Evolutionary conservation across 176 grass and related monocot species (phyloP).

Genomic region (Bromus sterilis): DNA sequence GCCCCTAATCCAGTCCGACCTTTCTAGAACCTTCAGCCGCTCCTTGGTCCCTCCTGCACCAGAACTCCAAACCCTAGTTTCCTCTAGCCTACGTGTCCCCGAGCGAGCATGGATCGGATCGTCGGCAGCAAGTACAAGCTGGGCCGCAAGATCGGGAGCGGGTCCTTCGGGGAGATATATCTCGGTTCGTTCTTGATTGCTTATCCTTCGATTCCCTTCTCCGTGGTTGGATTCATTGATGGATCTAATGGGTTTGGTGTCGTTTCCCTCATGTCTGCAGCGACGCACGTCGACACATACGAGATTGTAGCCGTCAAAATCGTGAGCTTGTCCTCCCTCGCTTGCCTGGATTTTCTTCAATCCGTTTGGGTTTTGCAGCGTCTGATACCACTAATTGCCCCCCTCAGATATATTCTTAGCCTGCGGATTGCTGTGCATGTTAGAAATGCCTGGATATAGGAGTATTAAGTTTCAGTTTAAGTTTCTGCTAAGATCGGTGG

Average conservation of each 20-base stretch:
- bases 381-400: background rate
- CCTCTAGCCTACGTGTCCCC: background rate
- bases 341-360: background rate
- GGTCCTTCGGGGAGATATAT: slow-evolving; percentile 73
- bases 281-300: slow-evolving; percentile 72
- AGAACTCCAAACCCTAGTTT: slow-evolving; percentile 28
- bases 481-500: background rate
- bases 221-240: background rate
- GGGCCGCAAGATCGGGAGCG: slow-evolving; percentile 72
- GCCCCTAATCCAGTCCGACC: background rate
- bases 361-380: background rate
- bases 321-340: slow-evolving; percentile 30
- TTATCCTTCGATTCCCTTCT: background rate
- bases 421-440: background rate
- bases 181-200: slow-evolving; percentile 35
- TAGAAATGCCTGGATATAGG: background rate
- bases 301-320: slow-evolving; percentile 89
- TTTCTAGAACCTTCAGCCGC: slow-evolving; percentile 20
- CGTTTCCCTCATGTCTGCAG: slow-evolving; percentile 26
- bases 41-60: background rate
- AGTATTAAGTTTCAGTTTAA: background rate
- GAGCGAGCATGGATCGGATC: slow-evolving; percentile 49
- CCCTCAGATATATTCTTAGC: background rate
- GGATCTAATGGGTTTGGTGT: slow-evolving; percentile 27
- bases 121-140: slow-evolving; percentile 64